Conservation (phyloP, 768 basidiomycete species). For the Auricularia sp. region DNA sequence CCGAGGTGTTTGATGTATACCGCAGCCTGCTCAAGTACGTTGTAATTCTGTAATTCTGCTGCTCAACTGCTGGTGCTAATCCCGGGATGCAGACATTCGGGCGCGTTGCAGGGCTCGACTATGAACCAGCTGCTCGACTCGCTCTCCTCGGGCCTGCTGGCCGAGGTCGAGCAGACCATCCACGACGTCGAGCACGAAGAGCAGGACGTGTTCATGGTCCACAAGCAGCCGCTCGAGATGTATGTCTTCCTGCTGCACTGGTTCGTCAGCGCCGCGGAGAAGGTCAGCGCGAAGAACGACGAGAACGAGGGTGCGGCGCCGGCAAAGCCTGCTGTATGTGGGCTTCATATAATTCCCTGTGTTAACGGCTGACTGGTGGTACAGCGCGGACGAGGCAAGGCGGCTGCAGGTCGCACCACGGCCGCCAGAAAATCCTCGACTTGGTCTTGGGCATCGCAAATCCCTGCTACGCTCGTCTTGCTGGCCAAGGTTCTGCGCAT, state of each 20-base stretch:
- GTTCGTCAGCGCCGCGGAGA: constrained; percentile 78
- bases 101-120: constrained; percentile 46
- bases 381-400: not conserved
- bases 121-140: constrained; percentile 87
- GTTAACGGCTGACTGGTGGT: no score
- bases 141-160: constrained; percentile 60
- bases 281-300: constrained; percentile 46
- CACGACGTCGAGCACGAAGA: constrained; percentile 61
- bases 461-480: constrained; percentile 55
- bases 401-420: not conserved
- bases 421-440: constrained; percentile 3
- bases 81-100: constrained; percentile 30
- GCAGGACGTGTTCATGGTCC: constrained; percentile 45
- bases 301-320: constrained; percentile 30
- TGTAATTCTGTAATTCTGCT: no score
- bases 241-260: constrained; percentile 88
- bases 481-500: constrained; percentile 63
- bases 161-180: constrained; percentile 61
- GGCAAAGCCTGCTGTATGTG: constrained; percentile 17
- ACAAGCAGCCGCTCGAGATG: constrained; percentile 74
- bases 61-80: not conserved
- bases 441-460: constrained; percentile 75
- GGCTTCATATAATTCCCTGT: not conserved
- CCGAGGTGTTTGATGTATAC: constrained; percentile 69
- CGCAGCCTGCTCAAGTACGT: constrained; percentile 64